A percentile compares a stretch with the other conserved stretches of the same genome.
These are phyloP conservation scores for Hibiscus trionum DNA, from an alignment of 345 rosid genomes.

Conservation along the genomic window DNA sequence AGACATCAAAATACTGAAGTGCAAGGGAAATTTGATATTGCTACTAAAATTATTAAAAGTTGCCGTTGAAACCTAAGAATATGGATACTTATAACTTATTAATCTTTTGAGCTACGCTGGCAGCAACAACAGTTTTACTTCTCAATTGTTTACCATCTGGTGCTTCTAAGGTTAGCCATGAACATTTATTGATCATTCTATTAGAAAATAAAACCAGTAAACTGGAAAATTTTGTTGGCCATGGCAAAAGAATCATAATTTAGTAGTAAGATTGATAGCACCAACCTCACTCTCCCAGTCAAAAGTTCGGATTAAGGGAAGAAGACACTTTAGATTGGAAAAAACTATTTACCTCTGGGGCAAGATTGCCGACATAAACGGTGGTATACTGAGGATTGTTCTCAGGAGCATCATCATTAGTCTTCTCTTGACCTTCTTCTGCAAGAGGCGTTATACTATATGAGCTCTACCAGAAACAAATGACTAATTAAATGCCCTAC, in stretches of 20 bases:
- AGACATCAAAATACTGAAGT: not conserved
- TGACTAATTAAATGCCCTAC: not conserved
- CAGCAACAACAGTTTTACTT: not conserved
- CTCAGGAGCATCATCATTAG: conserved; percentile 59
- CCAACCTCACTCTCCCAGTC: not conserved
- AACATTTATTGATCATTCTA: not conserved
- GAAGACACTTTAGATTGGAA: not conserved
- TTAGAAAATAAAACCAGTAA: not conserved
- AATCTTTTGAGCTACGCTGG: not conserved
- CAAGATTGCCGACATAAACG: conserved; percentile 66
- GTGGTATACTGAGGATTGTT: conserved; percentile 29
- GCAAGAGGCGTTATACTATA: conserved; percentile 11
- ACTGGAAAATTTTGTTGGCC: not conserved
- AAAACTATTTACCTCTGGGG: conserved; percentile 43
- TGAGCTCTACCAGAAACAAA: not conserved
- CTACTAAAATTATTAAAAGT: not conserved
- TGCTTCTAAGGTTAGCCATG: not conserved
- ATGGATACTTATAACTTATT: not conserved
- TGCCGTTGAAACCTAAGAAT: not conserved
- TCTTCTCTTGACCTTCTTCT: conserved; percentile 80
- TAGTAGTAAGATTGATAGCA: too few relatives aligned
- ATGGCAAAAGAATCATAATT: not conserved
- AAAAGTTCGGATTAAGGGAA: not conserved
- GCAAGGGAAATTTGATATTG: not conserved
- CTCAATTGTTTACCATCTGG: not conserved